Evolutionary conservation across 306 rosid species (phyloP).

Genomic region (Prunus salicina): DNA sequence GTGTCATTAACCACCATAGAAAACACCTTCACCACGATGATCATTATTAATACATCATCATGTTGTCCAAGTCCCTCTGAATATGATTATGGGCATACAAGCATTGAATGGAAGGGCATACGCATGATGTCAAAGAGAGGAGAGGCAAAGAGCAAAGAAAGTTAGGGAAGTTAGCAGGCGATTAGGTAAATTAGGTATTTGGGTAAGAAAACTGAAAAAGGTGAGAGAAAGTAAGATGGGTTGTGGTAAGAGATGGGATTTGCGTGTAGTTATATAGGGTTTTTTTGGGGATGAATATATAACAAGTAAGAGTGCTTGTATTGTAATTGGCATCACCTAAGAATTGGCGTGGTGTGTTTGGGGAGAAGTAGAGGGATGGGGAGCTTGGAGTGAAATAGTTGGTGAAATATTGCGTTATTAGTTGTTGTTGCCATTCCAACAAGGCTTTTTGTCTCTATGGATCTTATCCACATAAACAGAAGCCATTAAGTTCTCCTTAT

Average conservation of each 20-base stretch:
- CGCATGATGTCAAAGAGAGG: conserved; percentile 8
- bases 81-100: conserved; percentile 2
- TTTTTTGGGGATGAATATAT: background rate
- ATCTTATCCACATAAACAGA: background rate
- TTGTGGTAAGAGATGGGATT: conserved; percentile 24
- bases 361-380: conserved; percentile 3
- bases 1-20: too few species aligned
- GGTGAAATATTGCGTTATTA: background rate
- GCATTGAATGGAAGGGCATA: background rate
- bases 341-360: conserved; percentile 32
- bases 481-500: background rate
- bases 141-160: conserved; percentile 6
- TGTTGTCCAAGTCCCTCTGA: background rate
- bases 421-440: background rate
- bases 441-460: background rate
- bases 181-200: conserved; percentile 24
- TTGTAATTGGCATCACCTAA: conserved; percentile 1
- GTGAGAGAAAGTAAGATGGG: conserved; percentile 7
- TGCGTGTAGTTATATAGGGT: conserved; percentile 20
- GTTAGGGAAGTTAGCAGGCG: conserved; percentile 26
- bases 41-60: background rate
- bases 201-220: conserved; percentile 15
- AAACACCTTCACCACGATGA: too few species aligned
- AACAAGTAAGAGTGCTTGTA: background rate
- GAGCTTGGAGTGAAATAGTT: background rate